A percentile compares a stretch with the other conserved stretches of the same genome.
Evolutionary conservation across 495 filamentous ascomycete genomes (phyloP).

Genomic region (Chaetomium tenue): DNA sequence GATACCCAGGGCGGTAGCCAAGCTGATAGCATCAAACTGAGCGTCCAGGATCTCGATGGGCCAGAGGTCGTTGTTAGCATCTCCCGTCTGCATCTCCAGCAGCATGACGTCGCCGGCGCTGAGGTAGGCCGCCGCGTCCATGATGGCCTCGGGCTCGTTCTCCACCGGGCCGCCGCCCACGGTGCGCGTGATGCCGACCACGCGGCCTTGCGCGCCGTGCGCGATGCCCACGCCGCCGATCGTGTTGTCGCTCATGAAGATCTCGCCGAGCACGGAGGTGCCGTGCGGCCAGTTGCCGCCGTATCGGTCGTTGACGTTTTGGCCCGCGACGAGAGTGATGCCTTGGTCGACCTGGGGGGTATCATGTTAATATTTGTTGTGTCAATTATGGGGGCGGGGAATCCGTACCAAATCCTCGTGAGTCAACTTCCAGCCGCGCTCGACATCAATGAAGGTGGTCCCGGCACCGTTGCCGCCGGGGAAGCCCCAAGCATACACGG

Average conservation of each 20-base stretch:
- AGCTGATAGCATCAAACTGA: slow-evolving; percentile 17
- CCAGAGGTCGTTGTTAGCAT: slow-evolving; percentile 8
- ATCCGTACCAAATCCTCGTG: slow-evolving; percentile 18
- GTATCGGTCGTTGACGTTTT: slow-evolving; percentile 1
- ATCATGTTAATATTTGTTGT: neutral
- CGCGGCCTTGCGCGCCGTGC: slow-evolving; percentile 6
- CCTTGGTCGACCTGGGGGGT: neutral
- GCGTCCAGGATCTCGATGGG: slow-evolving; percentile 19
- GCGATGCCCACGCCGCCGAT: slow-evolving; percentile 22
- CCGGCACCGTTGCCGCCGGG: slow-evolving; percentile 20
- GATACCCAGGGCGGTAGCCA: slow-evolving; percentile 17
- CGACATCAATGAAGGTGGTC: slow-evolving; percentile 17
- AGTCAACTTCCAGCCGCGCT: slow-evolving; percentile 21
- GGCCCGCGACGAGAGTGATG: neutral
- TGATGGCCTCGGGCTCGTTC: slow-evolving; percentile 18
- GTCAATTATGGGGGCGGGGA: neutral
- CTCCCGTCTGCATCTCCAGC: slow-evolving; percentile 18
- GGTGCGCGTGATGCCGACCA: slow-evolving; percentile 2
- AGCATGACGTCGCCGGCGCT: slow-evolving; percentile 18
- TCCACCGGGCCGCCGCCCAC: neutral
- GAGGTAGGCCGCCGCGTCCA: slow-evolving; percentile 6
- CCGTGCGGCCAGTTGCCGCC: slow-evolving; percentile 17
- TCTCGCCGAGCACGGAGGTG: slow-evolving; percentile 21
- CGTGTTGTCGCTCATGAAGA: slow-evolving; percentile 22
- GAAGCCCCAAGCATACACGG: slow-evolving; percentile 20